These are phyloP conservation scores for Xylaria castorea DNA, from an alignment of 495 filamentous ascomycete genomes.

Conservation along the genomic window DNA sequence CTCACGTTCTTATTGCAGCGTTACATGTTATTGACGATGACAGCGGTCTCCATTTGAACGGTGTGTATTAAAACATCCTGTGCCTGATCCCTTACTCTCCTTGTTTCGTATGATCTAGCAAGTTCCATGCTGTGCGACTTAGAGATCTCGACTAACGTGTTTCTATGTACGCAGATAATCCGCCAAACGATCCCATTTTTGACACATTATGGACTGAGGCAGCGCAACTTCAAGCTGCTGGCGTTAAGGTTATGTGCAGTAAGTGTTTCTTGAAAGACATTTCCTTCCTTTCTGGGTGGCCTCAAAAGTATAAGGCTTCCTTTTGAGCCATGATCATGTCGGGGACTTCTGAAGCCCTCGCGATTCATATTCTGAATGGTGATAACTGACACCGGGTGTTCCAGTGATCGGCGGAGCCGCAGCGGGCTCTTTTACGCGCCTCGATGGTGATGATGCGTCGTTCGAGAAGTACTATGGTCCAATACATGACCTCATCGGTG, in stretches of 20 bases:
- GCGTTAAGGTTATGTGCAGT: slow-evolving; percentile 75
- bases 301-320: background rate
- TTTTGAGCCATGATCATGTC: background rate
- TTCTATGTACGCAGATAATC: slow-evolving; percentile 51
- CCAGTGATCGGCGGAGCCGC: slow-evolving; percentile 81
- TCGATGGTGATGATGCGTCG: slow-evolving; percentile 61
- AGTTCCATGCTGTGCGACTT: background rate
- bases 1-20: slow-evolving; percentile 78
- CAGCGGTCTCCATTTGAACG: slow-evolving; percentile 72
- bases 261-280: background rate
- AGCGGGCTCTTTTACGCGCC: slow-evolving; percentile 65
- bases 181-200: slow-evolving; percentile 60
- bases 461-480: slow-evolving; percentile 75
- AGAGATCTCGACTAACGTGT: background rate
- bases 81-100: background rate
- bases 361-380: background rate
- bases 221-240: slow-evolving; percentile 61
- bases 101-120: background rate
- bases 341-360: background rate
- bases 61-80: background rate
- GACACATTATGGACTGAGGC: slow-evolving; percentile 72
- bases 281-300: background rate
- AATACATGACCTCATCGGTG: slow-evolving; percentile 65
- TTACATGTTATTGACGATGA: slow-evolving; percentile 73
- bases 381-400: background rate